Conservation (phyloP, 805 yeast genomes). For the Saccharomycopsis guyanensis region DNA sequence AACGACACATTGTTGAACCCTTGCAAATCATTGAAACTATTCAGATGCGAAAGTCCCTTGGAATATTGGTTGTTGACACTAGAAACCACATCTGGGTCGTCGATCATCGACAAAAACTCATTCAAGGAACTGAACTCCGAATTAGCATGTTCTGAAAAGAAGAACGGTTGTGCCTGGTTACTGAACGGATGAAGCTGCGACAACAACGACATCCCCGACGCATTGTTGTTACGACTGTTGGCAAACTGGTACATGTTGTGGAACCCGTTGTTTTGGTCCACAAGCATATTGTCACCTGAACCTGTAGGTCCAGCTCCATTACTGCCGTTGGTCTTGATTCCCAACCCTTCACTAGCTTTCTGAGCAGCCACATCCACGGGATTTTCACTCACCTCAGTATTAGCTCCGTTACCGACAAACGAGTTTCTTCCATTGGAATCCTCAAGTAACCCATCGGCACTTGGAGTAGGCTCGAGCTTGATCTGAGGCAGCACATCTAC, state of each 20-base stretch:
- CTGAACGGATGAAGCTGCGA: conserved; percentile 34
- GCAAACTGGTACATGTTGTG: conserved; percentile 3
- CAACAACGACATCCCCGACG: conserved; percentile 26
- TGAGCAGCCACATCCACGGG: too few species aligned
- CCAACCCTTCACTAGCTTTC: too few species aligned
- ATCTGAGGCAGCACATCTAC: too few species aligned
- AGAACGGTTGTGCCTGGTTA: conserved; percentile 60
- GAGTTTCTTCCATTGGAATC: too few species aligned
- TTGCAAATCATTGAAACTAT: conserved; percentile 24
- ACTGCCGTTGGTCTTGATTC: not conserved
- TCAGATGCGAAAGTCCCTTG: conserved; percentile 4
- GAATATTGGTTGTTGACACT: conserved; percentile 25
- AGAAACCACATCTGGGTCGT: conserved; percentile 67
- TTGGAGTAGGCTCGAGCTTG: too few species aligned
- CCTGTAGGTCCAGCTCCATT: not conserved
- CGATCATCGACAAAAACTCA: conserved; percentile 84
- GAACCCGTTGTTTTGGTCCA: not conserved
- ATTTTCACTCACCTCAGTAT: too few species aligned
- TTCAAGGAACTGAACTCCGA: conserved; percentile 85
- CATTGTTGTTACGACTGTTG: conserved; percentile 14
- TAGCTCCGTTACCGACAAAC: too few species aligned
- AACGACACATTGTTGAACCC: not conserved
- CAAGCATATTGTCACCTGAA: too few species aligned
- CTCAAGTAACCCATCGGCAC: too few species aligned
- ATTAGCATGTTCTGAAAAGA: conserved; percentile 87